A percentile compares a stretch with the other conserved stretches of the same genome.
Conservation (phyloP, 2,329 filamentous ascomycete species). For the Sporothrix euskadiensis region DNA sequence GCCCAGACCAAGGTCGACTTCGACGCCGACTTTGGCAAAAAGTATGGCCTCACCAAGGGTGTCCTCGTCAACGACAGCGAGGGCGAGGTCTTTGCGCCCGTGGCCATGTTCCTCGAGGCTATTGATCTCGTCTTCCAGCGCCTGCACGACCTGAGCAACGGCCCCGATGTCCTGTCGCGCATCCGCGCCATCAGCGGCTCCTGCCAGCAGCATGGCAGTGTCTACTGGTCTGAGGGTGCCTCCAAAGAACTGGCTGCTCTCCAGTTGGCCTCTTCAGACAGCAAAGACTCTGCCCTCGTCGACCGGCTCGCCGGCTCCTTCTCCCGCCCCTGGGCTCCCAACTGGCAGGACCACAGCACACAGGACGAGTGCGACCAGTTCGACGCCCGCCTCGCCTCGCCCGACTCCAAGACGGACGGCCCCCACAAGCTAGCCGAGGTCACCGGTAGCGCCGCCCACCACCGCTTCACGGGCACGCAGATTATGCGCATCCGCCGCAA, state of each 20-base stretch:
- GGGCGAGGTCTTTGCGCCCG: conserved; percentile 88
- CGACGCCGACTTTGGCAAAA: conserved; percentile 72
- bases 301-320: conserved; percentile 74
- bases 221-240: conserved; percentile 81
- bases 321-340: conserved; percentile 84
- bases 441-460: conserved; percentile 92
- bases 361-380: conserved; percentile 89
- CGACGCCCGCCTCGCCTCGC: conserved; percentile 60
- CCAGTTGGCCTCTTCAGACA: conserved; percentile 45
- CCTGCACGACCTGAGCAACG: conserved; percentile 65
- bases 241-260: conserved; percentile 64
- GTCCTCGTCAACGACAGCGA: conserved; percentile 79
- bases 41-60: conserved; percentile 83
- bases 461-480: conserved; percentile 96
- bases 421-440: conserved; percentile 69
- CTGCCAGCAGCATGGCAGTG: conserved; percentile 96
- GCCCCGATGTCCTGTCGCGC: conserved; percentile 59
- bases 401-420: conserved; percentile 46
- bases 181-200: conserved; percentile 85
- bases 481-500: conserved; percentile 84
- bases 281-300: conserved; percentile 62
- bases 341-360: conserved; percentile 98
- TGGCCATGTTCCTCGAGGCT: conserved; percentile 92
- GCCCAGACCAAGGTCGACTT: conserved; percentile 93
- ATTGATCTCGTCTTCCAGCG: conserved; percentile 79